Evolutionary conservation across 164 flowering plant genomes (phyloP), one percentile per base, ranked within the genome.

Genomic region (Vitis rotundifolia): DNA sequence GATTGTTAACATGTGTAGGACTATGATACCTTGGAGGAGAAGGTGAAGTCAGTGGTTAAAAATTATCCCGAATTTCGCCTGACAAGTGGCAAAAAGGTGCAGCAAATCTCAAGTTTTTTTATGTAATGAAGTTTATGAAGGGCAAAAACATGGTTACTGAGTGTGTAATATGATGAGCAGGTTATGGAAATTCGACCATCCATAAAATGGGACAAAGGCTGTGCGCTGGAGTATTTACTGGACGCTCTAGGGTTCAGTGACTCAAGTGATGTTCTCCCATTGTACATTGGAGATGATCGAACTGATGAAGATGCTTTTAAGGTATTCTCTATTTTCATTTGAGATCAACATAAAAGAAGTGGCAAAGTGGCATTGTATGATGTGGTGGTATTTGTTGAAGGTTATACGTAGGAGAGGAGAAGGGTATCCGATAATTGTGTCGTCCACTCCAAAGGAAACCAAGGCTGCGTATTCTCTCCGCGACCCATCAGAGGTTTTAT

Each of bases 251-350:
- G 82, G 11, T 64, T 76, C 8, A 72, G 68, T 61, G 67, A 67
- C 53, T 66, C 73, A 9, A 59, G 11, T 15, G 75, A 80, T 62
- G 75, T 80, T 55, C 61, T 83, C 5, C 83, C 86, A 0, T 2
- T 83, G 7, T 83, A 83, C 64, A 80, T 83, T 14, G 86, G 86
- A 2, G 86, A 83, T 64, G 86, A 83, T 71, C 71, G 80, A 31
- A 80, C 83, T 3, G 85, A 82, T 47, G 86, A 83, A 70, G 86
- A 83, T 59, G 86, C 86, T 44, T 83, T 83, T 69, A 76, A 74
- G 85, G 85, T 81, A 69, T 7, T 12, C 5, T 5, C 14, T 47
- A 13, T 5, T 49, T 58, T 62, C 12, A 12, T 61, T 2, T 1
- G 26, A 22, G 26, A 22, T 22, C 26, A 1, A 22, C 26, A 22